phyloP scores from a whole-genome alignment of 2,329 filamentous ascomycete species.

The Sporothrix humicola region DNA sequence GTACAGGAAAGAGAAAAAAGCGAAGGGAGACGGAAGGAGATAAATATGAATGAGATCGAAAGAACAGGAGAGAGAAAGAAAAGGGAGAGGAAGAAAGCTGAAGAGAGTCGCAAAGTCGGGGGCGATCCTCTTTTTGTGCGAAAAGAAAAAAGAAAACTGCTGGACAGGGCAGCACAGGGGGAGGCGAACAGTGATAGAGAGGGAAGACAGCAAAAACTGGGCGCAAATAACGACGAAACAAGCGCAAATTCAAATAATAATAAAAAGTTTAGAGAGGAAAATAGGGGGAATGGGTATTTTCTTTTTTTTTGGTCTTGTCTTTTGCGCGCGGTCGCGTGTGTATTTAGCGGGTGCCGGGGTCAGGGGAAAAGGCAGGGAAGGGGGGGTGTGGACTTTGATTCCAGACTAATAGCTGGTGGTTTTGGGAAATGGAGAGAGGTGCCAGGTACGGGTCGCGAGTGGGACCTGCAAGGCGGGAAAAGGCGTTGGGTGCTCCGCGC shows the following conservation, averaged over 20 bases:
- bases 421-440: conserved; percentile 35
- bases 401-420: conserved; percentile 27
- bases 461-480: conserved; percentile 33
- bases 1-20: conserved; percentile 21
- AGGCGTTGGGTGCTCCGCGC: conserved; percentile 20
- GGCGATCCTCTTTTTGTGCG: conserved; percentile 36
- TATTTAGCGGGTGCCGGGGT: conserved; percentile 33
- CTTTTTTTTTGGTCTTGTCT: conserved; percentile 28
- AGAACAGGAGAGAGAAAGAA: conserved; percentile 18
- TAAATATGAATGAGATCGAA: conserved; percentile 24
- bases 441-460: conserved; percentile 33
- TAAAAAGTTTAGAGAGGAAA: conserved; percentile 27
- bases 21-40: conserved; percentile 30
- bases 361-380: conserved; percentile 18
- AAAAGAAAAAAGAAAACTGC: conserved; percentile 25
- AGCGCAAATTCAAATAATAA: conserved; percentile 34
- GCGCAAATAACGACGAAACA: conserved; percentile 36
- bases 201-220: conserved; percentile 12
- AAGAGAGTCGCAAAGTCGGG: conserved; percentile 33
- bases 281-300: conserved; percentile 30
- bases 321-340: conserved; percentile 36
- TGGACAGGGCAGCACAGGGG: conserved; percentile 8
- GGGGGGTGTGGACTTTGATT: conserved; percentile 30
- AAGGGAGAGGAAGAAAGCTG: conserved; percentile 28
- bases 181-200: background rate